phyloP scores from a whole-genome alignment of 352 stramenopile genomes.

The Phytopythium oedochilum region DNA sequence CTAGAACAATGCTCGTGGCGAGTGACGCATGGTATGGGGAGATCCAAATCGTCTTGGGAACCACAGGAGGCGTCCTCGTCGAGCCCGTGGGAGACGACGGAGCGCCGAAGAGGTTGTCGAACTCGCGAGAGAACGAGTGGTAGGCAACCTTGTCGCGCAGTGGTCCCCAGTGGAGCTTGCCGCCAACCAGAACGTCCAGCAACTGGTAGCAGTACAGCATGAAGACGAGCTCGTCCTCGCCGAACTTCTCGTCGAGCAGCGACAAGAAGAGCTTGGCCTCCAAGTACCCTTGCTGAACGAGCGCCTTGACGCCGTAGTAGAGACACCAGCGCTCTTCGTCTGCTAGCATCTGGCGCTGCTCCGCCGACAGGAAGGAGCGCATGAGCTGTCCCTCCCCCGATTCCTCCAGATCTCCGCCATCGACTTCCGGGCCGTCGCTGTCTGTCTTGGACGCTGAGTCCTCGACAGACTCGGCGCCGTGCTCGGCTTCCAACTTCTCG shows the following conservation, averaged over 20 bases:
- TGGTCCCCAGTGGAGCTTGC: constrained; percentile 55
- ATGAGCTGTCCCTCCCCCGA: constrained; percentile 11
- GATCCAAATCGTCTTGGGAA: constrained; percentile 82
- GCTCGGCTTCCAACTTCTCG: constrained; percentile 42
- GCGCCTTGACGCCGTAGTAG: constrained; percentile 89
- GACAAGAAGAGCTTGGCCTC: constrained; percentile 91
- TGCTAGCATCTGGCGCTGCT: constrained; percentile 49
- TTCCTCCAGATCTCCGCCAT: neutral
- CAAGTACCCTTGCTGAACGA: constrained; percentile 80
- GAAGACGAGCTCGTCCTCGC: constrained; percentile 90
- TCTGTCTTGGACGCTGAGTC: neutral
- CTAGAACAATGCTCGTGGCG: constrained; percentile 66
- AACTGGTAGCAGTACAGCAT: constrained; percentile 87
- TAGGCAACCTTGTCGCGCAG: constrained; percentile 57
- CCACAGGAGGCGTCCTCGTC: constrained; percentile 1
- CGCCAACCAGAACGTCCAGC: constrained; percentile 62
- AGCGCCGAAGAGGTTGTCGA: constrained; percentile 21
- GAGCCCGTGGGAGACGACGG: neutral
- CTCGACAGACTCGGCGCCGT: constrained; percentile 1
- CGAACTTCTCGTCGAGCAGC: constrained; percentile 90
- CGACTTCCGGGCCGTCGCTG: constrained; percentile 6
- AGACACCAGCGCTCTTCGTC: constrained; percentile 91
- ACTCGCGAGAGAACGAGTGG: constrained; percentile 44
- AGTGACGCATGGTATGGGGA: constrained; percentile 69
- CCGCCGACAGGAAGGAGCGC: constrained; percentile 4